Evolutionary conservation across 2,329 filamentous ascomycete genomes (phyloP).

Genomic region (Colletotrichum coccodes): DNA sequence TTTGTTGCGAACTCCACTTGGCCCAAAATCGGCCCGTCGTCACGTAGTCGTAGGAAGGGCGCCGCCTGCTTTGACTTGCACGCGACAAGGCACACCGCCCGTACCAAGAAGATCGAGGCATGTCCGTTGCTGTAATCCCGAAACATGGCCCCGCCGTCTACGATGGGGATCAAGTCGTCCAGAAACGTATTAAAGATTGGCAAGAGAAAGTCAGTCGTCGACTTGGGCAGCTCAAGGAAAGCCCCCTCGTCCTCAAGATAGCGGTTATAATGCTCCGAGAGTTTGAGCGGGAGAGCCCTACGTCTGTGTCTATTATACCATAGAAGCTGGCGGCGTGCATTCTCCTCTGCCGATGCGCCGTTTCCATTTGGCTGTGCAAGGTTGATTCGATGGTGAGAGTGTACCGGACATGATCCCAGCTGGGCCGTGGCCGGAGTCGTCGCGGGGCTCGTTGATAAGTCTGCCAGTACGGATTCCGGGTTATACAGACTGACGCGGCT

Average conservation of each 20-base stretch:
- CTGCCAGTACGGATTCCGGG: slow-evolving; percentile 34
- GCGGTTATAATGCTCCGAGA: slow-evolving; percentile 22
- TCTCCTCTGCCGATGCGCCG: background rate
- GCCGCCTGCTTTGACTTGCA: slow-evolving; percentile 39
- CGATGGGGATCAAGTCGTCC: slow-evolving; percentile 34
- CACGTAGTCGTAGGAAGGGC: slow-evolving; percentile 35
- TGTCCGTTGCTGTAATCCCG: slow-evolving; percentile 35
- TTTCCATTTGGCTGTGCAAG: background rate
- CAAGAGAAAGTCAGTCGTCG: slow-evolving; percentile 32
- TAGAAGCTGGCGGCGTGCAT: slow-evolving; percentile 6
- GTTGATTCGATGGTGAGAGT: background rate
- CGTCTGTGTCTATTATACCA: slow-evolving; percentile 34
- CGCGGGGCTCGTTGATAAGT: slow-evolving; percentile 15
- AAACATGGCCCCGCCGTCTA: slow-evolving; percentile 30
- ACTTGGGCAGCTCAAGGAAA: slow-evolving; percentile 26
- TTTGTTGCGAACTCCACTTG: slow-evolving; percentile 34
- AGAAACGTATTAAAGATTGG: slow-evolving; percentile 32
- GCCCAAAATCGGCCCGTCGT: slow-evolving; percentile 28
- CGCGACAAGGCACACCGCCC: slow-evolving; percentile 37
- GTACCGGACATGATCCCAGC: background rate
- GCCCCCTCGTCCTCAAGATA: slow-evolving; percentile 34
- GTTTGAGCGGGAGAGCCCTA: background rate
- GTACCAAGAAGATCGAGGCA: slow-evolving; percentile 34
- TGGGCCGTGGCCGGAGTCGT: background rate
- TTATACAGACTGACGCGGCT: slow-evolving; percentile 35